Base-by-base conservation (phyloP, 1,284 basidiomycete species). In the Rhodotorula sp. region DNA sequence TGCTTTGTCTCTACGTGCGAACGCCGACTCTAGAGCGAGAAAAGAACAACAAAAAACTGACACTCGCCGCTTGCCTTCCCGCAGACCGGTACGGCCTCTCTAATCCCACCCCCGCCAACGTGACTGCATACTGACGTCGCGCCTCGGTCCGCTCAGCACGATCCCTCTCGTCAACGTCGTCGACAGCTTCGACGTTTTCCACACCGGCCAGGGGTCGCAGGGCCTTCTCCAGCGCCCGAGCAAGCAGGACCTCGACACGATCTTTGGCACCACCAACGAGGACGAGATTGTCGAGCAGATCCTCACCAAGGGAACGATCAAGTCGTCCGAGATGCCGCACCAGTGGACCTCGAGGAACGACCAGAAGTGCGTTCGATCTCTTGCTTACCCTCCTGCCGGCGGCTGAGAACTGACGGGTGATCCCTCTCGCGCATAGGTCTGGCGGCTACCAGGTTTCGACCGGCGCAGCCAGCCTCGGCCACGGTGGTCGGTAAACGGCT, bases 141-240 rank as follows among this genome's bases (percentile, higher is more conserved):
- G 39, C 39, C 39, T 10, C 39, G 39, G 20, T 39, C 18, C 20
- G 3, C 29, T 23, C 64, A 78, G 72, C 72, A 80, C 81, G 34
- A 81, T 82, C 69, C 81, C 82, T 8, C 79, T 83, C 51, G 78
- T 79, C 26, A 80, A 81, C 47, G 80, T 83, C 16, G 81, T 83
- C 58, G 81, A 82, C 61, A 74, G 77, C 21, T 83, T 83, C 74
- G 79, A 82, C 62, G 76, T 82, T 70, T 82, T 82, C 79, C 78
- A 79, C 77, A 78, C 81, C 15, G 81, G 79, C 58, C 79, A 80
- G 61, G 82, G 76, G 43, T 76, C 79, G 23, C 82, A 83, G 73
- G 82, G 82, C n/a, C 76, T 82, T 70, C 75, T 82, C 67, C 77
- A 78, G 57, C 75, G 80, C 21, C 76, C 81, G n/a, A 79, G 77